phyloP scores from a whole-genome alignment of 2,329 filamentous ascomycete species.

The Pseudogymnoascus destructans region DNA sequence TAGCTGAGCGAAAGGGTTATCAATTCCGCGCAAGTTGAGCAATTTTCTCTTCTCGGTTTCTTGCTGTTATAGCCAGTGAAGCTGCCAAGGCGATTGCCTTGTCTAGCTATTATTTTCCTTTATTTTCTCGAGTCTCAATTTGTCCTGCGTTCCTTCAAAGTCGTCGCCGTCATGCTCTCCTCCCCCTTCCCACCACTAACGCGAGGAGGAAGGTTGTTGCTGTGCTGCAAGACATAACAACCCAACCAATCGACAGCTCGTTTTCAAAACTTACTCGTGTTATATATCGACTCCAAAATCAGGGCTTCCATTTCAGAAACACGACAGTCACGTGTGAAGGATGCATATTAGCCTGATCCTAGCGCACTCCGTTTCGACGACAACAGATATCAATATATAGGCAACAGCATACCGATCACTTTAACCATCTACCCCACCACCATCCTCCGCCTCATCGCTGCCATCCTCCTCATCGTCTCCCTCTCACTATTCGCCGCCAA shows the following conservation, averaged over 20 bases:
- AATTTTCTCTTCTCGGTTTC: neutral
- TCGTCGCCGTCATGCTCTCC: neutral
- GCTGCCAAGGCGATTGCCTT: neutral
- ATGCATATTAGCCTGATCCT: neutral
- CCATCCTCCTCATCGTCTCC: neutral
- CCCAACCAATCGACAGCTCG: neutral
- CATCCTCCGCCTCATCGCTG: neutral
- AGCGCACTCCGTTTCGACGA: neutral
- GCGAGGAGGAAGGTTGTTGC: neutral
- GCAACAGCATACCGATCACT: neutral
- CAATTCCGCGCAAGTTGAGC: neutral
- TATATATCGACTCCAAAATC: neutral
- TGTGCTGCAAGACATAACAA: neutral
- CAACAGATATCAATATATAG: neutral
- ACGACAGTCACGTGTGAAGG: neutral
- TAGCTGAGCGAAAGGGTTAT: neutral
- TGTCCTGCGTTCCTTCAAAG: neutral
- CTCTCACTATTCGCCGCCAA: neutral
- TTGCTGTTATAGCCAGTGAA: neutral
- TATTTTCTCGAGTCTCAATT: neutral
- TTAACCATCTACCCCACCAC: neutral
- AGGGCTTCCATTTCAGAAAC: neutral
- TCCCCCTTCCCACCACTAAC: neutral
- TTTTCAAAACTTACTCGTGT: neutral
- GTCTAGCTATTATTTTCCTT: neutral